These are phyloP conservation scores for Alloteropsis semialata DNA, from an alignment of 176 grass and related monocot genomes.

Conservation along the genomic window DNA sequence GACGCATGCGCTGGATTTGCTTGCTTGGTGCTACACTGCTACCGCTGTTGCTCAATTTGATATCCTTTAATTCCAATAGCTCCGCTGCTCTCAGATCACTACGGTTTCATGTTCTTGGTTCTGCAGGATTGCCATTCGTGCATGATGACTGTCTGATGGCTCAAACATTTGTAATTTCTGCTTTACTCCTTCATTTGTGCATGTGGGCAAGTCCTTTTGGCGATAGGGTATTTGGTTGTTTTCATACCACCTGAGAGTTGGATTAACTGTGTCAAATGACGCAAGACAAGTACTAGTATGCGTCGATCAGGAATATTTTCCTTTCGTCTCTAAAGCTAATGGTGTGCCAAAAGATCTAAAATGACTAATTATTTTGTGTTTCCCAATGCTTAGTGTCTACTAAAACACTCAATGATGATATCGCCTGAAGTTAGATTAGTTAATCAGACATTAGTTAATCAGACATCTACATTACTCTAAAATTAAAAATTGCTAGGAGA, in stretches of 20 bases:
- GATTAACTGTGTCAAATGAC: not conserved
- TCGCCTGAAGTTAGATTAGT: not conserved
- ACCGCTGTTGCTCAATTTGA: not conserved
- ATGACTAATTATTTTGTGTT: not conserved
- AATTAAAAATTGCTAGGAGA: not conserved
- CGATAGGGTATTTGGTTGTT: not conserved
- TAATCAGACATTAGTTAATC: not conserved
- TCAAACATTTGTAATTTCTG: not conserved
- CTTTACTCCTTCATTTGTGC: too few species aligned
- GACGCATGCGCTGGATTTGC: constrained; percentile 40
- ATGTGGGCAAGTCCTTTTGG: not conserved
- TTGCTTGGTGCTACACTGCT: constrained; percentile 30
- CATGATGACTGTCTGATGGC: not conserved
- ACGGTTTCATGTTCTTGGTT: not conserved
- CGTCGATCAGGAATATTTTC: too few species aligned
- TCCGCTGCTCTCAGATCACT: not conserved
- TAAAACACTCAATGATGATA: not conserved
- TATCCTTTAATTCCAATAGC: constrained; percentile 1
- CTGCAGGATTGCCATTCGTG: not conserved
- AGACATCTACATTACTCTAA: not conserved
- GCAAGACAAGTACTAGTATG: not conserved
- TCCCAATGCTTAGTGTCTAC: not conserved
- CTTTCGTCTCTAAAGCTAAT: not conserved
- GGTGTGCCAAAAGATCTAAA: not conserved
- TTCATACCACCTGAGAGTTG: not conserved